phyloP scores from a whole-genome alignment of 164 flowering plant species.

The Tinospora cordifolia region DNA sequence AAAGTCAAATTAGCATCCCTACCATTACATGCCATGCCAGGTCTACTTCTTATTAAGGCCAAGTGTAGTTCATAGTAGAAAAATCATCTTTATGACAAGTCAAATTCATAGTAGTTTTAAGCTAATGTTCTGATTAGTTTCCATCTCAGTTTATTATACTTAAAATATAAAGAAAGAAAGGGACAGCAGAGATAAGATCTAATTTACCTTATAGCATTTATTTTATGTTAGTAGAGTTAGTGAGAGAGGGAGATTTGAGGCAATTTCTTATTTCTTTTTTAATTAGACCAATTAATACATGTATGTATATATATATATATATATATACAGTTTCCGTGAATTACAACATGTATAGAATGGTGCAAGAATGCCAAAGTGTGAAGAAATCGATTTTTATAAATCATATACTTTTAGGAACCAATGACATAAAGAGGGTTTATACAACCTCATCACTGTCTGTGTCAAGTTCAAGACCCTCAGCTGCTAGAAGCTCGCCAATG shows the following conservation, averaged over 20 bases:
- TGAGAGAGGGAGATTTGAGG: background rate
- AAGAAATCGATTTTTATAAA: background rate
- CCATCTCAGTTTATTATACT: background rate
- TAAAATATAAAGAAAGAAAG: too few species aligned
- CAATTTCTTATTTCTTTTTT: background rate
- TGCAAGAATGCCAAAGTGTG: background rate
- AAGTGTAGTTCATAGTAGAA: too few species aligned
- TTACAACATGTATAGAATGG: background rate
- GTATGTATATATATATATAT: background rate
- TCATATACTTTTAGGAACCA: background rate
- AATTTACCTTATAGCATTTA: background rate
- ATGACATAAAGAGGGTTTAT: constrained; percentile 9
- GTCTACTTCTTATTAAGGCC: too few species aligned
- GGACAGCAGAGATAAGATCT: background rate
- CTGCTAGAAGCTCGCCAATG: constrained; percentile 69
- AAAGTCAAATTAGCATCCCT: too few species aligned
- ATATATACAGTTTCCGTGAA: background rate
- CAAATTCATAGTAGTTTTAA: background rate
- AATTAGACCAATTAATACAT: background rate
- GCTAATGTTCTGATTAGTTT: background rate
- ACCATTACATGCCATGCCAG: too few species aligned
- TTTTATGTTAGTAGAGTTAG: background rate
- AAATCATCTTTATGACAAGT: background rate
- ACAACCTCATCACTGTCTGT: constrained; percentile 45
- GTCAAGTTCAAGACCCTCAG: constrained; percentile 88